phyloP scores from a whole-genome alignment of 352 stramenopile species.

The Pythium monospermum region DNA sequence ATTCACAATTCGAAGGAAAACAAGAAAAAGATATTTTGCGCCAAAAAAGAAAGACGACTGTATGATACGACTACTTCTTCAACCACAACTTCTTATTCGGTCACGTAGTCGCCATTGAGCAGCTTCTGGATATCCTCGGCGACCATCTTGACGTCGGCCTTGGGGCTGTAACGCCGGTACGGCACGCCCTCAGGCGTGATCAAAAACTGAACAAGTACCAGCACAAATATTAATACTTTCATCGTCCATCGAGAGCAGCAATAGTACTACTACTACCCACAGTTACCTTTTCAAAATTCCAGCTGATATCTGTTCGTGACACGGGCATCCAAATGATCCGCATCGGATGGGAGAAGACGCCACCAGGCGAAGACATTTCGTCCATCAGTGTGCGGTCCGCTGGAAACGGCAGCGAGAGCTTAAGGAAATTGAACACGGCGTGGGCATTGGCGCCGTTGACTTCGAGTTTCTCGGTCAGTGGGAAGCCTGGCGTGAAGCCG shows the following conservation, averaged over 20 bases:
- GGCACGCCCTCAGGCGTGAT: constrained; percentile 71
- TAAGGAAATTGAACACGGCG: constrained; percentile 74
- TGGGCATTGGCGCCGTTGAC: constrained; percentile 78
- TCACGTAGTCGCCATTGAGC: constrained; percentile 26
- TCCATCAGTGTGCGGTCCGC: constrained; percentile 73
- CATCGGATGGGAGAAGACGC: constrained; percentile 79
- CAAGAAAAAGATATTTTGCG: not conserved
- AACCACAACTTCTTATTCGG: constrained; percentile 13
- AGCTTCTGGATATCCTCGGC: constrained; percentile 66
- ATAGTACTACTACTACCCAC: too few species aligned
- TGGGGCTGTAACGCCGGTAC: constrained; percentile 78
- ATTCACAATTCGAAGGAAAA: not conserved
- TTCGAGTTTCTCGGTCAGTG: constrained; percentile 74
- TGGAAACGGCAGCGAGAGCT: constrained; percentile 62
- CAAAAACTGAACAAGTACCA: constrained; percentile 44
- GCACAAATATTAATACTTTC: not conserved
- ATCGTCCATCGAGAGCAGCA: too few species aligned
- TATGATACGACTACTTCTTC: too few species aligned
- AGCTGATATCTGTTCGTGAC: constrained; percentile 70
- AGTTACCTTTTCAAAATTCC: constrained; percentile 83
- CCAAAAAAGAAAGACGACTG: too few species aligned
- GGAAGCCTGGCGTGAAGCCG: constrained; percentile 64
- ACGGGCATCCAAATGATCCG: constrained; percentile 83
- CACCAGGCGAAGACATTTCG: constrained; percentile 71
- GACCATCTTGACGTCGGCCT: constrained; percentile 57